phyloP scores from a whole-genome alignment of 495 filamentous ascomycete genomes.

The Penicillium dipodomyicola region DNA sequence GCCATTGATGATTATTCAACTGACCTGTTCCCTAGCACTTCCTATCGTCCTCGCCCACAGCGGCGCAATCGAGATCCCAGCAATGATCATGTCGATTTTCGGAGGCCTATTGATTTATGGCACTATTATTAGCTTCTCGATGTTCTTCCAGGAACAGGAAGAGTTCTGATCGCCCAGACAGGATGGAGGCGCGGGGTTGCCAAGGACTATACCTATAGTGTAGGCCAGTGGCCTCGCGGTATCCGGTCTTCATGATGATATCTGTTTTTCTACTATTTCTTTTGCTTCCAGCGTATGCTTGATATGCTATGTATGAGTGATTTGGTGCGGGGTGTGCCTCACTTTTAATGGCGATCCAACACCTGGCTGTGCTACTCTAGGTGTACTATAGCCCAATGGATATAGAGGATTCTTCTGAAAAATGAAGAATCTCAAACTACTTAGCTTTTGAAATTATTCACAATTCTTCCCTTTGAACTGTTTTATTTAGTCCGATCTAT shows the following conservation, averaged over 20 bases:
- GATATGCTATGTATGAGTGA: conserved; percentile 20
- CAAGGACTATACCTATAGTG: background rate
- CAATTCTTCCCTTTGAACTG: background rate
- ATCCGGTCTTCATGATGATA: conserved; percentile 16
- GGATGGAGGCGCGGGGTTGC: background rate
- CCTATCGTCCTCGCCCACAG: conserved; percentile 87
- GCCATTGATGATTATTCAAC: conserved; percentile 3
- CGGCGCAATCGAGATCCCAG: conserved; percentile 71
- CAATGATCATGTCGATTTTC: conserved; percentile 92
- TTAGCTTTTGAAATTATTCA: background rate
- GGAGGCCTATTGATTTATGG: conserved; percentile 94
- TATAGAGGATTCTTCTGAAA: conserved; percentile 23
- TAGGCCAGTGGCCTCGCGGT: background rate
- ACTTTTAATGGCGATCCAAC: conserved; percentile 13
- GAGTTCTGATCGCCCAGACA: conserved; percentile 60
- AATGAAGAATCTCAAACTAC: background rate
- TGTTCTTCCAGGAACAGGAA: conserved; percentile 97
- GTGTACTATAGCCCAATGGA: conserved; percentile 27
- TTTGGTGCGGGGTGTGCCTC: conserved; percentile 11
- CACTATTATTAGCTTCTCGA: conserved; percentile 93
- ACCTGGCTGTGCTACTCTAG: conserved; percentile 23
- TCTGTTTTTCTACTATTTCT: conserved; percentile 12
- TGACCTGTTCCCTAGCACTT: conserved; percentile 61
- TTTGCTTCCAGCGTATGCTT: conserved; percentile 23
- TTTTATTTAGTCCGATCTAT: background rate